phyloP scores from a whole-genome alignment of 305 asterid genomes.

The Rubia tinctorum region DNA sequence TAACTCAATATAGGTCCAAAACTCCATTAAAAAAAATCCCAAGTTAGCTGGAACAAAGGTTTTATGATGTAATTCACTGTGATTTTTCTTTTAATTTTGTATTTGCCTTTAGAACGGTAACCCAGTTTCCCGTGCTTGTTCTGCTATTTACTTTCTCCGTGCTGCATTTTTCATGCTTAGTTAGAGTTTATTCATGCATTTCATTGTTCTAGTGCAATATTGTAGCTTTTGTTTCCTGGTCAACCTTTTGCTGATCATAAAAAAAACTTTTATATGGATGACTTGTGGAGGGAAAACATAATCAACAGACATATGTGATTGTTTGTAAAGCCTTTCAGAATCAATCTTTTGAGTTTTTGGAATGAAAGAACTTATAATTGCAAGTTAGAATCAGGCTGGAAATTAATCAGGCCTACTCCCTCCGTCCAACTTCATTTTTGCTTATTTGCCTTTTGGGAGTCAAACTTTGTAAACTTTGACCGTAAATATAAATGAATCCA shows the following conservation, averaged over 20 bases:
- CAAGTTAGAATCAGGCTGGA: background rate
- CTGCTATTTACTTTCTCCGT: background rate
- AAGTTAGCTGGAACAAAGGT: background rate
- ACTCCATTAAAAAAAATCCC: background rate
- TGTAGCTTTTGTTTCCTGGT: conserved; percentile 2
- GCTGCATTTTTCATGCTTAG: background rate
- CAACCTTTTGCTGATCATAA: background rate
- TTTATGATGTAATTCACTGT: background rate
- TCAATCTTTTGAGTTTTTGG: background rate
- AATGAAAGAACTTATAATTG: background rate
- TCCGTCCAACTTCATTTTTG: too few relatives aligned
- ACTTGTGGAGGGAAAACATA: conserved; percentile 2
- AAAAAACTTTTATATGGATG: background rate
- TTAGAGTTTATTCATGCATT: background rate
- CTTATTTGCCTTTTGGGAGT: too few relatives aligned
- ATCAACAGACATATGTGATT: background rate
- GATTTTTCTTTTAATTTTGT: background rate
- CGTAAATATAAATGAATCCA: too few relatives aligned
- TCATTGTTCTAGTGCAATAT: background rate
- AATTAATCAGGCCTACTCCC: background rate
- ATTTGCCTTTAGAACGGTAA: background rate
- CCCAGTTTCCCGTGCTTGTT: background rate
- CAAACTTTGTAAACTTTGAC: too few relatives aligned
- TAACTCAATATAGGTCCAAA: background rate
- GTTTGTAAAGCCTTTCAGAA: background rate